These are phyloP conservation scores for Penicillium sp. DNA, from an alignment of 2,329 filamentous ascomycete species.

Conservation along the genomic window DNA sequence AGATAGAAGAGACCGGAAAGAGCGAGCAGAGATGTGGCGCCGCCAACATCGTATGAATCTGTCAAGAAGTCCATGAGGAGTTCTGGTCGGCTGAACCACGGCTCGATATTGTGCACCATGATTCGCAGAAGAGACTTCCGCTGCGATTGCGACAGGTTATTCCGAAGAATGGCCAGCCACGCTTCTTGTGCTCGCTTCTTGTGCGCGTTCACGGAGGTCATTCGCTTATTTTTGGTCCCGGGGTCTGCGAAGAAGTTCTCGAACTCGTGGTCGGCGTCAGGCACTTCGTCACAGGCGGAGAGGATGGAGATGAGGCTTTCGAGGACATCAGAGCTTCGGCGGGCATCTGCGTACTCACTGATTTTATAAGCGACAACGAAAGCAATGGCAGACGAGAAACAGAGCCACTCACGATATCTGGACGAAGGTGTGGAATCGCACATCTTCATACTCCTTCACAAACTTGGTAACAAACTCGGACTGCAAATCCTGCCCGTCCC, in stretches of 20 bases:
- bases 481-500: slow-evolving; percentile 58
- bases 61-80: slow-evolving; percentile 93
- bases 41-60: slow-evolving; percentile 85
- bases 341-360: slow-evolving; percentile 36
- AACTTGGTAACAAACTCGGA: slow-evolving; percentile 75
- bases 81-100: slow-evolving; percentile 86
- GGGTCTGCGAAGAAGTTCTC: slow-evolving; percentile 41
- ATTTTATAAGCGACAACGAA: not conserved
- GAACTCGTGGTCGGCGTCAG: slow-evolving; percentile 44
- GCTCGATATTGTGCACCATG: slow-evolving; percentile 74
- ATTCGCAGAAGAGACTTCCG: slow-evolving; percentile 74
- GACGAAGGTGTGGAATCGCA: slow-evolving; percentile 78
- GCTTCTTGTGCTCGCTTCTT: slow-evolving; percentile 80
- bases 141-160: slow-evolving; percentile 65
- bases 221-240: slow-evolving; percentile 66
- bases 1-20: slow-evolving; percentile 92
- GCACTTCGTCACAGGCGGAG: slow-evolving; percentile 63
- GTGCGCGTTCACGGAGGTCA: slow-evolving; percentile 66
- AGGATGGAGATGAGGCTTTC: slow-evolving; percentile 41
- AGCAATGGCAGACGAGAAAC: not conserved
- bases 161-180: slow-evolving; percentile 74
- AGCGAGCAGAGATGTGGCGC: slow-evolving; percentile 80
- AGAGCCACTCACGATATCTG: slow-evolving; percentile 61
- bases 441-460: slow-evolving; percentile 75
- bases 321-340: slow-evolving; percentile 29